Evolutionary conservation across 768 basidiomycete genomes (phyloP).

Genomic region (Auriscalpium vulgare): DNA sequence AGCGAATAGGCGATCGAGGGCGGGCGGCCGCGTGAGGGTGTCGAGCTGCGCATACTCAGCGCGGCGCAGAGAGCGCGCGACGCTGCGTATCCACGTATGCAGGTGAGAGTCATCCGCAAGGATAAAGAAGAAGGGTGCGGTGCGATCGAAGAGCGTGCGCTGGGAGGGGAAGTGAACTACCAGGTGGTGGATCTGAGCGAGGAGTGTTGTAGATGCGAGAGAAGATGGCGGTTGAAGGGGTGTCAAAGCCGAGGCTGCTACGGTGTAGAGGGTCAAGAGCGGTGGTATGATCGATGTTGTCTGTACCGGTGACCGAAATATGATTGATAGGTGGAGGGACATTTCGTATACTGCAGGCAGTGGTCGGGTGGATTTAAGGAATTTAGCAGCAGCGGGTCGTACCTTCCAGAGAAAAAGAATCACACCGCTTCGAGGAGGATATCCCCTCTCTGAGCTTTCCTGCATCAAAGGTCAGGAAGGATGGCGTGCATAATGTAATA

Average conservation of each 20-base stretch:
- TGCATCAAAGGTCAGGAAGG: constrained; percentile 21
- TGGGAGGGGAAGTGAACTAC: constrained; percentile 59
- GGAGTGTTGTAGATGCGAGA: constrained; percentile 29
- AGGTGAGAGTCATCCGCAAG: constrained; percentile 22
- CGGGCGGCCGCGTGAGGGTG: neutral
- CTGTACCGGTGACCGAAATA: constrained; percentile 57
- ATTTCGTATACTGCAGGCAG: constrained; percentile 56
- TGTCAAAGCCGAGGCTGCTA: constrained; percentile 16
- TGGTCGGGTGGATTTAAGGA: neutral
- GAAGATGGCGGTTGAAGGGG: constrained; percentile 6
- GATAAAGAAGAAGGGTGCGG: constrained; percentile 36
- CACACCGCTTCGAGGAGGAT: constrained; percentile 49
- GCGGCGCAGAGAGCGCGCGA: constrained; percentile 40
- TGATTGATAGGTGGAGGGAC: constrained; percentile 54
- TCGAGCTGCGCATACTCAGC: constrained; percentile 3
- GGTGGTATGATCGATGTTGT: constrained; percentile 53
- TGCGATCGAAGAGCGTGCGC: constrained; percentile 37
- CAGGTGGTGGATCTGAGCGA: constrained; percentile 54
- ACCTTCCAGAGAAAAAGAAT: constrained; percentile 67
- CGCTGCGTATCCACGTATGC: constrained; percentile 41
- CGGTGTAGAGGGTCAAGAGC: constrained; percentile 42
- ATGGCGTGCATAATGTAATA: neutral
- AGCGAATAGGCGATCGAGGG: neutral
- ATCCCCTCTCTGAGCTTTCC: constrained; percentile 76
- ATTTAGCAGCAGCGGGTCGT: constrained; percentile 6